A percentile compares a stretch with the other conserved stretches of the same genome.
Conservation (phyloP, 2,329 filamentous ascomycete genomes). For the Cladosporium sp. region DNA sequence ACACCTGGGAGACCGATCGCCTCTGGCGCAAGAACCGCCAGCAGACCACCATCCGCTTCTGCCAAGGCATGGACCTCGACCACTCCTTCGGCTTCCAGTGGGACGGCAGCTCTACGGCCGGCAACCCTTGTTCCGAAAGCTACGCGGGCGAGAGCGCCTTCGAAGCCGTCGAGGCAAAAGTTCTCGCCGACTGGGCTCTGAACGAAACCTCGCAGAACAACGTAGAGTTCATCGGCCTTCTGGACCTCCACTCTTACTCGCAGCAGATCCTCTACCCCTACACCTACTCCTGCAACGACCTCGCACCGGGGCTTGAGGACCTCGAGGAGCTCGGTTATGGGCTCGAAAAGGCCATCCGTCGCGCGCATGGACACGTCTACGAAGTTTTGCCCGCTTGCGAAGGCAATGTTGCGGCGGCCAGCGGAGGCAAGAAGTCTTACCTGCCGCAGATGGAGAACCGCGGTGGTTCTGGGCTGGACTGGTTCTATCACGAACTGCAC, state of each 20-base stretch:
- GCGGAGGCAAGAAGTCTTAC: conserved; percentile 27
- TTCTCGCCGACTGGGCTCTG: conserved; percentile 73
- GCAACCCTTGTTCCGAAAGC: conserved; percentile 84
- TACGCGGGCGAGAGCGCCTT: conserved; percentile 81
- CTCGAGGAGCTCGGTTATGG: conserved; percentile 84
- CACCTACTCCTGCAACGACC: conserved; percentile 69
- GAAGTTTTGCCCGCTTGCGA: conserved; percentile 78
- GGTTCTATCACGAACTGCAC: conserved; percentile 83
- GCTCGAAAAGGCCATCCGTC: conserved; percentile 79
- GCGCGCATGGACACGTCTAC: conserved; percentile 58
- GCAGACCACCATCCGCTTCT: conserved; percentile 73
- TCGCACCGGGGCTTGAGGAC: conserved; percentile 83
- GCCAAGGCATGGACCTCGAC: conserved; percentile 82
- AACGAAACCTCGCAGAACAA: conserved; percentile 68
- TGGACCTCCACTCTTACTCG: conserved; percentile 92
- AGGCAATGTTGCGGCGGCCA: conserved; percentile 53
- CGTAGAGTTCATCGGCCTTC: conserved; percentile 70
- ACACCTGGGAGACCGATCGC: conserved; percentile 85
- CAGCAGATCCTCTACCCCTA: conserved; percentile 94
- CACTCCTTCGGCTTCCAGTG: conserved; percentile 80
- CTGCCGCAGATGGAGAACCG: conserved; percentile 60
- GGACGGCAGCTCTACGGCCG: conserved; percentile 58
- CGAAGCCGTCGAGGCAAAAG: conserved; percentile 70
- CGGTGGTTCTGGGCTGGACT: conserved; percentile 85
- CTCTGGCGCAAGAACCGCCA: conserved; percentile 95